Base-by-base conservation (phyloP, 768 basidiomycete species). In the Lentinula edodes region DNA sequence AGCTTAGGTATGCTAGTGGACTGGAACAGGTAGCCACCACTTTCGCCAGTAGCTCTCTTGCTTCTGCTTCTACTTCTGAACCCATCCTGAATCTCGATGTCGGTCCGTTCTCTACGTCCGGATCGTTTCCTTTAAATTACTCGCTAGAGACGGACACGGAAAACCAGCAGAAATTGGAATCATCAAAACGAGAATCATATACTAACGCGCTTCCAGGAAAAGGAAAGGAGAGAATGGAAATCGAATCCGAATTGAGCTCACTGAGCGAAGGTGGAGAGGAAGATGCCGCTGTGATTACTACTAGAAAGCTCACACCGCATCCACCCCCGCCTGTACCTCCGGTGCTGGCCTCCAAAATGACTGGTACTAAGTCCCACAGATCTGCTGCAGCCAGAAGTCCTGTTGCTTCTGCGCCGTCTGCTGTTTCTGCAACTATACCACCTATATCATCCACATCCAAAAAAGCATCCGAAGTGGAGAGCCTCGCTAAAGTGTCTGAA, bases 191-290 rank as follows among this genome's bases (percentile, higher is more conserved):
- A 38, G 39, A 20, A 57, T n/a, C 16, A 20, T 42, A 18, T 28
- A 13, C 41, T 12, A 43, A 57, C 3, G n/a, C 6, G 46, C 20
- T 48, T 2, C 35, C 35, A 36, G 45, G 16, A 5, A 56, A 56
- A 20, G 52, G 63, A 23, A 39, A 67, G 57, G 64, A 59, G 36
- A 68, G 66, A 34, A 66, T 58, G 6, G 75, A 72, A 41, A 57
- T 63, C 5, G 77, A 72, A 12, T 81, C 80, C 0, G 80, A 82
- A 12, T 64, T 80, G 62, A 80, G 81, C 51, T 76, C 74, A 36
- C 66, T 82, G 53, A 82, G 81, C 50, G 80, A 81, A 1, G 66
- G 73, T n/a, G 78, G 70, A 32, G 54, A 43, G 54, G 54, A 48
- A 8, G 8, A 20, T n/a, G 18, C 7, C 20, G 46, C 46, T 48